These are phyloP conservation scores for Metarhizium sp. DNA, from an alignment of 2,329 filamentous ascomycete species.

Conservation along the genomic window DNA sequence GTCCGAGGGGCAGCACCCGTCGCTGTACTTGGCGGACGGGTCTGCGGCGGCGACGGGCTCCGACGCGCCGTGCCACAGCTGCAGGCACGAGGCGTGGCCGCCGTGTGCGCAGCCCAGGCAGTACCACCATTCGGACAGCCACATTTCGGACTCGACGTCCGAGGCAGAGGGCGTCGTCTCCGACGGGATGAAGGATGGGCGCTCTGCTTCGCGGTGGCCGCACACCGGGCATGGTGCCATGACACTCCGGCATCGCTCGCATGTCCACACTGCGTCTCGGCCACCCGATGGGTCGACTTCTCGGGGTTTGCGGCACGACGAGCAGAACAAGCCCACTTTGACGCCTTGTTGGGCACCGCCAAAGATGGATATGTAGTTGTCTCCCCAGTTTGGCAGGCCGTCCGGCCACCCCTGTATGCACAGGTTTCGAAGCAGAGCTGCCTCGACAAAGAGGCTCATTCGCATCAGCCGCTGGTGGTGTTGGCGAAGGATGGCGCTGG, in stretches of 20 bases:
- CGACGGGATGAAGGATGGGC: slow-evolving; percentile 26
- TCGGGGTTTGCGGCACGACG: slow-evolving; percentile 45
- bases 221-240: slow-evolving; percentile 53
- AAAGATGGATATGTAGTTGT: slow-evolving; percentile 45
- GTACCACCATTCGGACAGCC: slow-evolving; percentile 48
- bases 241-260: slow-evolving; percentile 42
- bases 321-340: slow-evolving; percentile 43
- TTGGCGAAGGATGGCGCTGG: slow-evolving; percentile 46
- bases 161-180: slow-evolving; percentile 20
- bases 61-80: slow-evolving; percentile 44
- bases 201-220: slow-evolving; percentile 40
- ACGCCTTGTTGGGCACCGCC: slow-evolving; percentile 44
- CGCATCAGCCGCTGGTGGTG: slow-evolving; percentile 51
- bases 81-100: slow-evolving; percentile 50
- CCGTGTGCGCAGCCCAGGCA: slow-evolving; percentile 55
- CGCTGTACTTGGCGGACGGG: slow-evolving; percentile 27
- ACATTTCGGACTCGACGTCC: slow-evolving; percentile 9
- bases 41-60: slow-evolving; percentile 12
- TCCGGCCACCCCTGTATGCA: slow-evolving; percentile 48
- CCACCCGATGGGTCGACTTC: slow-evolving; percentile 39
- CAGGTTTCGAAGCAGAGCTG: slow-evolving; percentile 51
- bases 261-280: slow-evolving; percentile 43
- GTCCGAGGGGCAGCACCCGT: slow-evolving; percentile 54
- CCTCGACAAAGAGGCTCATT: slow-evolving; percentile 51
- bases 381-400: slow-evolving; percentile 41